Evolutionary conservation across 139 green algal genomes (phyloP).

Genomic region (Zygnema cylindricum): DNA sequence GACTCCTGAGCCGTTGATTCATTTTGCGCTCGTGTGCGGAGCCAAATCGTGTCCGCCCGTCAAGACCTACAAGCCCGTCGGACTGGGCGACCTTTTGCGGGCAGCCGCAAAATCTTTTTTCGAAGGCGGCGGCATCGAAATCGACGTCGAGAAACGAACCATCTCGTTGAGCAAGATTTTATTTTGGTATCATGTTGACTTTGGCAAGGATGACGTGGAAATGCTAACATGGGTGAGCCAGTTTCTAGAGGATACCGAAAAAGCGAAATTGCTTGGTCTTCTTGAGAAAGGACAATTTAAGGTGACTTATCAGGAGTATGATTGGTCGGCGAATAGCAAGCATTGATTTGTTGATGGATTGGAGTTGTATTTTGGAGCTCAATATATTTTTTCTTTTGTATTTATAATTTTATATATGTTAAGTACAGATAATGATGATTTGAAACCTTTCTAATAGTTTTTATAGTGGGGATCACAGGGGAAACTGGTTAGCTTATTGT

Average conservation of each 20-base stretch:
- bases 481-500: too few species aligned
- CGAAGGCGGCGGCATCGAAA: constrained; percentile 70
- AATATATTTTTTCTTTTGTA: too few species aligned
- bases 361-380: too few species aligned
- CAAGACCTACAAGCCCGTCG: constrained; percentile 79
- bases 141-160: constrained; percentile 52
- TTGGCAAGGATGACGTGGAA: constrained; percentile 30
- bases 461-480: too few species aligned
- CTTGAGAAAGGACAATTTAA: background rate
- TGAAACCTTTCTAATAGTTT: too few species aligned
- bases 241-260: background rate
- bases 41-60: constrained; percentile 91
- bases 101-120: constrained; percentile 72
- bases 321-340: constrained; percentile 15
- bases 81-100: constrained; percentile 77
- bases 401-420: too few species aligned
- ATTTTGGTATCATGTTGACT: constrained; percentile 66
- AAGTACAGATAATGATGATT: too few species aligned
- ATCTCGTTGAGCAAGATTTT: constrained; percentile 86
- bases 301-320: background rate
- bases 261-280: background rate
- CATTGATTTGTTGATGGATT: too few species aligned
- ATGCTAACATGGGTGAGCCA: background rate
- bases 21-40: constrained; percentile 95
- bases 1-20: constrained; percentile 81